A percentile compares a stretch with the other conserved stretches of the same genome.
Conservation (phyloP, 331 rosid species). For the Malus hybrid region DNA sequence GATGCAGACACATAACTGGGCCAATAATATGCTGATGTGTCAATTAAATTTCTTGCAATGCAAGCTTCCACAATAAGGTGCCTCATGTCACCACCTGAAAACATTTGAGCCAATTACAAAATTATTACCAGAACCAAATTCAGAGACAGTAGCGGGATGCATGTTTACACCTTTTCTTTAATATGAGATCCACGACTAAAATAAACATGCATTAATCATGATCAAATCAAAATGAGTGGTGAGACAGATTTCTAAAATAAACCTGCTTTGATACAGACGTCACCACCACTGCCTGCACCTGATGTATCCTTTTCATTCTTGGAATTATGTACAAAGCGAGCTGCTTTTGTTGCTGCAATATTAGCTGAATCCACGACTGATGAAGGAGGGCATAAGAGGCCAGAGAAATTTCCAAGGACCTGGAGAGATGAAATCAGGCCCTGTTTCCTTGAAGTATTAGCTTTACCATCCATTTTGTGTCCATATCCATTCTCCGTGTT, state of each 20-base stretch:
- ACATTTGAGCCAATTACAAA: slow-evolving; percentile 9
- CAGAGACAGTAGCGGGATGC: background rate
- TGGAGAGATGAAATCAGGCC: slow-evolving; percentile 63
- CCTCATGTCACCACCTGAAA: slow-evolving; percentile 70
- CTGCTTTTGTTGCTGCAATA: slow-evolving; percentile 57
- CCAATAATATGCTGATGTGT: slow-evolving; percentile 63
- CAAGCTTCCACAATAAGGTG: slow-evolving; percentile 84
- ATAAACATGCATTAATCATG: background rate
- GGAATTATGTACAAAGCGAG: slow-evolving; percentile 34
- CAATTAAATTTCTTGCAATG: slow-evolving; percentile 61
- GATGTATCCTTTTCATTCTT: slow-evolving; percentile 37
- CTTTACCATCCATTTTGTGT: slow-evolving; percentile 23
- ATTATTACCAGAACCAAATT: slow-evolving; percentile 1
- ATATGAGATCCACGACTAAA: background rate
- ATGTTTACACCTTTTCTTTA: background rate
- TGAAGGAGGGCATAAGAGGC: slow-evolving; percentile 66
- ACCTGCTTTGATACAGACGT: slow-evolving; percentile 43
- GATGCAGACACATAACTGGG: slow-evolving; percentile 55
- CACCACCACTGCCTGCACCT: slow-evolving; percentile 32
- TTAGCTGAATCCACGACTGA: slow-evolving; percentile 57
- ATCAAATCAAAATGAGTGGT: background rate
- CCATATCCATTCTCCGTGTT: slow-evolving; percentile 23
- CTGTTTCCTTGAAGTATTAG: slow-evolving; percentile 27
- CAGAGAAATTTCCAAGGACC: slow-evolving; percentile 59
- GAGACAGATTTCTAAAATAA: slow-evolving; percentile 12